phyloP scores from a whole-genome alignment of 2,329 filamentous ascomycete species.

The Colletotrichum falcatum region DNA sequence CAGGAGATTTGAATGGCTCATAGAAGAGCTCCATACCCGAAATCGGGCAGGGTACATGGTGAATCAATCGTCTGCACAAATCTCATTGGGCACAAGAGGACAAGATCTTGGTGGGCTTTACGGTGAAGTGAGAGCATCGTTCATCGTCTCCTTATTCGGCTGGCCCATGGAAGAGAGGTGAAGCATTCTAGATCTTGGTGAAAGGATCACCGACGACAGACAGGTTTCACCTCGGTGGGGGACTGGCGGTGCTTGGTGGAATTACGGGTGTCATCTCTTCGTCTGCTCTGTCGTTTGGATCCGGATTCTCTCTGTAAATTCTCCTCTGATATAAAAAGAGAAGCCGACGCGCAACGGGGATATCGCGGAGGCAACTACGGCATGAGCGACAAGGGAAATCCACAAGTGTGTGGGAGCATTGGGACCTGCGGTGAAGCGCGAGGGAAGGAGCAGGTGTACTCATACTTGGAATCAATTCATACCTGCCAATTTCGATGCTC shows the following conservation, averaged over 20 bases:
- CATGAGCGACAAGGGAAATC: neutral
- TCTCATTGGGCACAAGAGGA: neutral
- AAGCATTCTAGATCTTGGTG: too few species aligned
- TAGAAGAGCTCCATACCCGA: neutral
- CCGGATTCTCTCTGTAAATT: neutral
- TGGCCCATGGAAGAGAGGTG: neutral
- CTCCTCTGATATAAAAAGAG: neutral
- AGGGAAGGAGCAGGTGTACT: neutral
- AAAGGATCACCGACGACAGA: neutral
- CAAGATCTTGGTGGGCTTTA: neutral
- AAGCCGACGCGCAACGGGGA: too few species aligned
- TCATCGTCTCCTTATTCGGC: neutral
- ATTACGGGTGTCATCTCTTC: neutral
- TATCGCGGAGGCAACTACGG: neutral
- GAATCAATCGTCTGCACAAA: neutral
- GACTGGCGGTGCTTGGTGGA: neutral
- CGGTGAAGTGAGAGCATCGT: neutral
- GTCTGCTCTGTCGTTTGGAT: neutral
- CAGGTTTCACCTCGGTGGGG: neutral
- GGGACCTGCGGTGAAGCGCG: neutral
- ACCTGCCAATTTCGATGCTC: slow-evolving; percentile 1
- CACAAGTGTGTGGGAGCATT: neutral
- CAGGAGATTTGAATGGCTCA: neutral
- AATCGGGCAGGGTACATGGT: neutral
- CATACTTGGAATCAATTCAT: neutral